These are phyloP conservation scores for Cucumis melo DNA, from an alignment of 306 rosid species.

Conservation along the genomic window DNA sequence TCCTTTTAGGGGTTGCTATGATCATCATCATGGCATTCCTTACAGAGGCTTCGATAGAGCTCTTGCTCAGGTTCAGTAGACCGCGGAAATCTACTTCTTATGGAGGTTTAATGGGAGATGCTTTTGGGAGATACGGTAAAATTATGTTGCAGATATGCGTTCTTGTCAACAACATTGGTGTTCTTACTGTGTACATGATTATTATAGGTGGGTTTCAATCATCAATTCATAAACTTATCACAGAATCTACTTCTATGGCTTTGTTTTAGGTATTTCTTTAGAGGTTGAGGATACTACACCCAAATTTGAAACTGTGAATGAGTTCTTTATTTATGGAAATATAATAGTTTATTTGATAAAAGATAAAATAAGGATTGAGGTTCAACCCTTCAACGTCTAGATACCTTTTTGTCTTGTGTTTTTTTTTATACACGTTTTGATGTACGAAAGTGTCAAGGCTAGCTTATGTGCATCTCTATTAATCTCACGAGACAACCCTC, in stretches of 20 bases:
- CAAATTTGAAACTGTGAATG: neutral
- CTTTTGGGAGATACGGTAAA: slow-evolving; percentile 24
- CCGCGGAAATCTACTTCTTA: slow-evolving; percentile 13
- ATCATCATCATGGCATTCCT: slow-evolving; percentile 19
- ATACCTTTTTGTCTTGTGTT: neutral
- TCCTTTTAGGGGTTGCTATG: slow-evolving; percentile 15
- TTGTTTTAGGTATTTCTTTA: neutral
- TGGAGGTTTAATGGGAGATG: slow-evolving; percentile 25
- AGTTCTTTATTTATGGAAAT: neutral
- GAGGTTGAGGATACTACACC: neutral
- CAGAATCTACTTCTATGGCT: neutral
- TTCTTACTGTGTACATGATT: slow-evolving; percentile 28
- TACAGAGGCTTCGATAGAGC: slow-evolving; percentile 23
- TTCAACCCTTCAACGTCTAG: neutral
- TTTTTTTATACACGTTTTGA: no score
- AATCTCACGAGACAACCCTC: no score
- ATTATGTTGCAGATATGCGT: slow-evolving; percentile 16
- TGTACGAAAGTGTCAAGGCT: no score
- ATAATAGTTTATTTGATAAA: neutral
- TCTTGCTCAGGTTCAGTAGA: slow-evolving; percentile 26
- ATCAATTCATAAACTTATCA: neutral
- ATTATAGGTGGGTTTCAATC: slow-evolving; percentile 20
- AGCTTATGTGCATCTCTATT: no score
- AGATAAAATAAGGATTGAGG: neutral
- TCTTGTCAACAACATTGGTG: slow-evolving; percentile 25